Conservation (phyloP, 2,329 filamentous ascomycete species). For the Penicillium psychrosexuale region DNA sequence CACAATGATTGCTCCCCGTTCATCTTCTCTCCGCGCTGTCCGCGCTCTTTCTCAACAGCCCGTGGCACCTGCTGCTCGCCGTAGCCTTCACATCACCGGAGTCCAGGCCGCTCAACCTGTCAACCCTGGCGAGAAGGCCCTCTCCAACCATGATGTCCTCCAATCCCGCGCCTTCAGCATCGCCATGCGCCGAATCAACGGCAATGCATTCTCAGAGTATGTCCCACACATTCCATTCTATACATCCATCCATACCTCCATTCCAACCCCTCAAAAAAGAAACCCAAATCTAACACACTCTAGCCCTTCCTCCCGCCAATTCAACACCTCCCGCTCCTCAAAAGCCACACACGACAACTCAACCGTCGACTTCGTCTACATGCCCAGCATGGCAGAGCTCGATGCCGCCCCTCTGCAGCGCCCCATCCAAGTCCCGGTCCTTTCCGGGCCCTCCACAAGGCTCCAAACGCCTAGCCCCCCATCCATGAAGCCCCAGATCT, state of each 20-base stretch:
- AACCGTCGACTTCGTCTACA: conserved; percentile 62
- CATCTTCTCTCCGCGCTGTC: conserved; percentile 46
- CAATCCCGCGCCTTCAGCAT: conserved; percentile 55
- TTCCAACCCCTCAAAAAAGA: background rate
- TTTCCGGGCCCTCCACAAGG: conserved; percentile 41
- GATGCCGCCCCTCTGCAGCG: conserved; percentile 36
- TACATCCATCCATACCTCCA: background rate
- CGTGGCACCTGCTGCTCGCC: conserved; percentile 39
- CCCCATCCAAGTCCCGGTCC: conserved; percentile 50
- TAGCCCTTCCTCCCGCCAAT: conserved; percentile 56
- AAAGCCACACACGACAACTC: conserved; percentile 58
- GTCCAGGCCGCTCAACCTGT: conserved; percentile 53
- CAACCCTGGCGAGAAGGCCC: conserved; percentile 51
- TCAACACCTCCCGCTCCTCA: conserved; percentile 59
- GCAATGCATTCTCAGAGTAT: conserved; percentile 40
- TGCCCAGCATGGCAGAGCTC: conserved; percentile 52
- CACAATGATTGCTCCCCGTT: conserved; percentile 46
- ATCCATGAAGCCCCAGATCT: conserved; percentile 57
- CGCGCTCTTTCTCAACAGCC: conserved; percentile 43
- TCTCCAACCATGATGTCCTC: conserved; percentile 53
- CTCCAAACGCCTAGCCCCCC: conserved; percentile 19
- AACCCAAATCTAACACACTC: conserved; percentile 14
- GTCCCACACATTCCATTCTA: conserved; percentile 14
- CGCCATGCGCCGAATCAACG: conserved; percentile 50
- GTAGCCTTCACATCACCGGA: conserved; percentile 59